phyloP scores from a whole-genome alignment of 352 stramenopile genomes.

The Globisporangium cederbergense region DNA sequence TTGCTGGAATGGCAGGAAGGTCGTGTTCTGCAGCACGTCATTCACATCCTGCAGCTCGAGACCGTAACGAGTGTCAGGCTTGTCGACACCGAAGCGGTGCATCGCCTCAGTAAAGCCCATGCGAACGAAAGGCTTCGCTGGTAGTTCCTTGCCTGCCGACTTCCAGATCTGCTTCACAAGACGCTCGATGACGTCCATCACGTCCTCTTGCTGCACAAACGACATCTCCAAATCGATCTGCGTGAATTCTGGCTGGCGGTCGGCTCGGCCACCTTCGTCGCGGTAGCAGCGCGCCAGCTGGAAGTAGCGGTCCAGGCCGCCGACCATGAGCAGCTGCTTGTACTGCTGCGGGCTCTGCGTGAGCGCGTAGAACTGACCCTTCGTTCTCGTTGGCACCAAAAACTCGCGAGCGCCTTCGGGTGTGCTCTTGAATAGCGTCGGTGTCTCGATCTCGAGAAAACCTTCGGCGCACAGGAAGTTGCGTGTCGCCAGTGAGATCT shows the following conservation, averaged over 20 bases:
- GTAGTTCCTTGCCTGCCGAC: conserved; percentile 40
- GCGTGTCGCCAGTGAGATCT: conserved; percentile 64
- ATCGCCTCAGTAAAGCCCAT: conserved; percentile 80
- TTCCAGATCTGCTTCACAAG: conserved; percentile 71
- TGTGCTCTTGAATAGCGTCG: conserved; percentile 86
- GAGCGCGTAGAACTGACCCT: conserved; percentile 82
- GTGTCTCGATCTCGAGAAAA: conserved; percentile 88
- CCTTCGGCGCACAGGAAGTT: conserved; percentile 66
- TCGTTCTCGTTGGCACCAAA: conserved; percentile 68
- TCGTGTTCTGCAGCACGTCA: conserved; percentile 31
- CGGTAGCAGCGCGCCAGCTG: conserved; percentile 89
- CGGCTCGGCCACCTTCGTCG: conserved; percentile 82
- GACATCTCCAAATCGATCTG: conserved; percentile 91
- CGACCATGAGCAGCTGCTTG: conserved; percentile 91
- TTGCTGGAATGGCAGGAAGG: conserved; percentile 47
- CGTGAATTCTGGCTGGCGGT: conserved; percentile 90
- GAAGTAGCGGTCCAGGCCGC: conserved; percentile 86
- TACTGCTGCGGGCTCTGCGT: conserved; percentile 91
- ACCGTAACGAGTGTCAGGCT: conserved; percentile 79
- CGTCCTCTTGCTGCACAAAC: conserved; percentile 69
- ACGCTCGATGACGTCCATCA: conserved; percentile 75
- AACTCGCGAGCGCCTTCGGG: conserved; percentile 87
- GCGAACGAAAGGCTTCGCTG: conserved; percentile 39
- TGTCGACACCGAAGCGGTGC: conserved; percentile 81
- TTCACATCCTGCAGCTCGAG: conserved; percentile 64